phyloP scores from a whole-genome alignment of 1,284 basidiomycete species.

The Microbotryum lychnidis-dioicae region DNA sequence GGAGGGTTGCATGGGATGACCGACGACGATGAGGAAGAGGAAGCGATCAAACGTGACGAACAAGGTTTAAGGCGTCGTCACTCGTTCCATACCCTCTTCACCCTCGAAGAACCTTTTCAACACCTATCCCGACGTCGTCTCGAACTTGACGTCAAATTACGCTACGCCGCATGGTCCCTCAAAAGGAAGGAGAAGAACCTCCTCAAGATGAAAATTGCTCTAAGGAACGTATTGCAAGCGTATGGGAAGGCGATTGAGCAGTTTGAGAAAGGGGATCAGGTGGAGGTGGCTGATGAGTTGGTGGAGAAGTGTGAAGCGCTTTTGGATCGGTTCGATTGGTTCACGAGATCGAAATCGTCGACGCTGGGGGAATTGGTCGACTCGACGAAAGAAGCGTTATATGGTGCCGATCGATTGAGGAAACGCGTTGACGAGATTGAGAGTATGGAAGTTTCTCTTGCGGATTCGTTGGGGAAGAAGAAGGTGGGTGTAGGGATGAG shows the following conservation, averaged over 20 bases:
- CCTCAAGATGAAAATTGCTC: background rate
- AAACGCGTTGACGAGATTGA: no score
- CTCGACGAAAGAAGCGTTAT: no score
- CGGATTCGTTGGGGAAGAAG: no score
- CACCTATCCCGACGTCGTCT: background rate
- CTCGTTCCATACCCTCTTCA: background rate
- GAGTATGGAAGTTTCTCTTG: no score
- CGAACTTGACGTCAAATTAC: constrained; percentile 11
- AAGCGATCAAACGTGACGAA: background rate
- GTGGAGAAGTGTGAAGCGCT: background rate
- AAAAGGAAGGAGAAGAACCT: constrained; percentile 2
- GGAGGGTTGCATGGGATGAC: background rate
- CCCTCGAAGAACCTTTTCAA: background rate
- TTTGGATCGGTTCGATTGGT: background rate
- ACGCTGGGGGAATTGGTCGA: no score
- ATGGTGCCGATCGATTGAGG: no score
- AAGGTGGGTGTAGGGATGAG: no score
- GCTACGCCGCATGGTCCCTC: constrained; percentile 1
- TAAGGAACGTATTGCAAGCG: background rate
- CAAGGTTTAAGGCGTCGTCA: background rate
- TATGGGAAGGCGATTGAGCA: background rate
- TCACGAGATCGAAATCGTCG: no score
- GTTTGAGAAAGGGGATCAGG: background rate
- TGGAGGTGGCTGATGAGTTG: background rate
- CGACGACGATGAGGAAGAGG: background rate